phyloP scores from a whole-genome alignment of 805 yeast species.

The Naumovozyma baii region DNA sequence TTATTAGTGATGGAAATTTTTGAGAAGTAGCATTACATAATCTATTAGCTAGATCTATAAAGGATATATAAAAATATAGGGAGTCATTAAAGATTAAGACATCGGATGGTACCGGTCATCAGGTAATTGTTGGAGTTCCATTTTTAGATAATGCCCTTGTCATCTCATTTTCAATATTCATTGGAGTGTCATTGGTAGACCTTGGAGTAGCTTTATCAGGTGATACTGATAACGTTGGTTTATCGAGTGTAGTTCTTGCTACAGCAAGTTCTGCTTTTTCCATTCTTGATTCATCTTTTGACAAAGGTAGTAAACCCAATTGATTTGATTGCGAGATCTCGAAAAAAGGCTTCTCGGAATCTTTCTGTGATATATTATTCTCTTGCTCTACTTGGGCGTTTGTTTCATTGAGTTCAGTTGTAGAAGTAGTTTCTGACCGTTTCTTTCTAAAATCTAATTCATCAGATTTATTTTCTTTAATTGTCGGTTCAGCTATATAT shows the following conservation, averaged over 20 bases:
- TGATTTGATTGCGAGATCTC: background rate
- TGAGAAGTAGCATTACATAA: background rate
- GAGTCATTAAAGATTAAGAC: background rate
- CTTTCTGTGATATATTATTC: background rate
- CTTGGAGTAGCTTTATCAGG: background rate
- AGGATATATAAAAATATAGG: too few species aligned
- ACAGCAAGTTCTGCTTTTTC: too few species aligned
- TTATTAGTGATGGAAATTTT: background rate
- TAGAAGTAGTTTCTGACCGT: too few species aligned
- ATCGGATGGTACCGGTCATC: background rate
- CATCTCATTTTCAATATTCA: background rate
- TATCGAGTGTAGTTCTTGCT: too few species aligned
- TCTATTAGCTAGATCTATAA: background rate
- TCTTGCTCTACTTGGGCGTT: background rate
- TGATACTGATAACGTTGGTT: too few species aligned
- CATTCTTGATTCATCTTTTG: too few species aligned
- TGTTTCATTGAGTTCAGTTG: too few species aligned
- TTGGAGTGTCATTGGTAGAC: background rate
- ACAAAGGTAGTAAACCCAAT: too few species aligned
- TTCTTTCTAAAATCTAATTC: too few species aligned
- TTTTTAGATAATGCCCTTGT: background rate
- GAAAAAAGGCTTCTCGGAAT: background rate
- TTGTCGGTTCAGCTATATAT: too few species aligned
- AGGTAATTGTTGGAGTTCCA: background rate
- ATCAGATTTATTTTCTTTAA: too few species aligned